Evolutionary conservation across 768 basidiomycete species (phyloP).

Genomic region (Lentinus brumalis): DNA sequence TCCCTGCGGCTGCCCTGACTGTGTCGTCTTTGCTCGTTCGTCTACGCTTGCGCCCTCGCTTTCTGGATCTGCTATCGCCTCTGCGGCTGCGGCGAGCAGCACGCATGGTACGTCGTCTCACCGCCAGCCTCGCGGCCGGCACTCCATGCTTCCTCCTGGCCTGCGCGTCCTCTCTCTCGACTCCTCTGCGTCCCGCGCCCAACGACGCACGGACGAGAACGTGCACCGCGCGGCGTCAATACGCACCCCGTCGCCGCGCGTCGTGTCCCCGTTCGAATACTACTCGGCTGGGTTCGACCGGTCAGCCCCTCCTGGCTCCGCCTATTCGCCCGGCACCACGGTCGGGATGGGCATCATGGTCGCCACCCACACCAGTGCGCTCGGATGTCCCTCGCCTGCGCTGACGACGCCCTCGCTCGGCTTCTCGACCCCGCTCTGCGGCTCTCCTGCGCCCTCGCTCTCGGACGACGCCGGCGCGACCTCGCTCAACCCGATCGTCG

Average conservation of each 20-base stretch:
- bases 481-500: background rate
- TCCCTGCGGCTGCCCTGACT: conserved; percentile 4
- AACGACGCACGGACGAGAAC: conserved; percentile 11
- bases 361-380: conserved; percentile 5
- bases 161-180: background rate
- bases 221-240: conserved; percentile 5
- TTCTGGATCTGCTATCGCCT: background rate
- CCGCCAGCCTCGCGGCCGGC: background rate
- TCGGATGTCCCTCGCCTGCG: conserved; percentile 6
- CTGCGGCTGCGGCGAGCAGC: too few relatives aligned
- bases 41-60: background rate
- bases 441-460: conserved; percentile 9
- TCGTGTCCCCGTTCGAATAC: background rate
- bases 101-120: background rate
- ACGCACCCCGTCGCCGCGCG: background rate
- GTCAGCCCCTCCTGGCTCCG: background rate
- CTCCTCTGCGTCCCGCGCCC: background rate
- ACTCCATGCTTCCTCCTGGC: background rate
- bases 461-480: conserved; percentile 19
- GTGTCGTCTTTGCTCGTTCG: background rate
- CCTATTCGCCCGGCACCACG: background rate
- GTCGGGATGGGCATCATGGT: conserved; percentile 12
- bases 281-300: background rate
- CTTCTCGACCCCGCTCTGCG: background rate
- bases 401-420: conserved; percentile 4